Conservation (phyloP, 768 basidiomycete species). For the Russula virescens region DNA sequence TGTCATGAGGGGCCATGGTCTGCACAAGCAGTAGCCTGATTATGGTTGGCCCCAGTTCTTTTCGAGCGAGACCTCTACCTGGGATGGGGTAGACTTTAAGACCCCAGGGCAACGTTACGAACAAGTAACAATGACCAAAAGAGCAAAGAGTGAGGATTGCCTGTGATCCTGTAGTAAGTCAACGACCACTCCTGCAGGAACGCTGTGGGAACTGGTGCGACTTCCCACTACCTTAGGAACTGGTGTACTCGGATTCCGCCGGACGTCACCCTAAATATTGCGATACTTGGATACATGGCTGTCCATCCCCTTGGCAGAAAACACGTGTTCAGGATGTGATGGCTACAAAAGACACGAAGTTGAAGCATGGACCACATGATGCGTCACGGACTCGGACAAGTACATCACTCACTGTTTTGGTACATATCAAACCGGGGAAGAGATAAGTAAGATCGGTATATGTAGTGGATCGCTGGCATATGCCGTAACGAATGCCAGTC, state of each 20-base stretch:
- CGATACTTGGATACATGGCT: background rate
- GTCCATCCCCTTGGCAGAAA: background rate
- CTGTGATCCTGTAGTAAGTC: background rate
- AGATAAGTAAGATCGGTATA: background rate
- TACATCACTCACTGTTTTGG: too few relatives aligned
- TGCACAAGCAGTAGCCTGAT: too few relatives aligned
- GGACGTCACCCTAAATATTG: slow-evolving; percentile 37
- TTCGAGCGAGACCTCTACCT: too few relatives aligned
- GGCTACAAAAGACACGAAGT: background rate
- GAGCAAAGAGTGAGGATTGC: too few relatives aligned
- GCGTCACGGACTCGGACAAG: background rate
- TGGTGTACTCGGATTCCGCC: slow-evolving; percentile 32
- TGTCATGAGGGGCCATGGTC: background rate
- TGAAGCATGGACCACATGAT: slow-evolving; percentile 4
- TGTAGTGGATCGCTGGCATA: background rate
- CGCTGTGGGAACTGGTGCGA: slow-evolving; percentile 39
- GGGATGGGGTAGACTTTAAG: too few relatives aligned
- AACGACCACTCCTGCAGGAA: slow-evolving; percentile 51
- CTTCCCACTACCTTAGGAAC: background rate
- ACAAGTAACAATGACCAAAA: too few relatives aligned
- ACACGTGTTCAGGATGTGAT: slow-evolving; percentile 4
- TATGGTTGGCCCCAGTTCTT: too few relatives aligned
- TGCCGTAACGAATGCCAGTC: background rate
- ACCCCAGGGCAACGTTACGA: too few relatives aligned
- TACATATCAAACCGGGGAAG: background rate